These are phyloP conservation scores for Penicillium sp. DNA, from an alignment of 2,329 filamentous ascomycete species.

Conservation along the genomic window DNA sequence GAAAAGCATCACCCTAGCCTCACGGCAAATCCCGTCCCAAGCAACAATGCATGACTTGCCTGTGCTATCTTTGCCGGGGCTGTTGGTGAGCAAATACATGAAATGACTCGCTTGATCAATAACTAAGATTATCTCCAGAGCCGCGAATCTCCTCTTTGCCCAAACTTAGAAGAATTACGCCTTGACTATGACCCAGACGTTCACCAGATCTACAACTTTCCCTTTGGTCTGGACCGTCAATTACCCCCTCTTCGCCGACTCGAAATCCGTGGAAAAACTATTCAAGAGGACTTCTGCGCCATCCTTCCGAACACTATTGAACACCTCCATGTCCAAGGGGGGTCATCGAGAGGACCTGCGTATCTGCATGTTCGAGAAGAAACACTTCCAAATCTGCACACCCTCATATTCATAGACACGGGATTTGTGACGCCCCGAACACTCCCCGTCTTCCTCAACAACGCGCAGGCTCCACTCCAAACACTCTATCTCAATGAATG, in stretches of 20 bases:
- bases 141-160: conserved; percentile 22
- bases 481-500: conserved; percentile 36
- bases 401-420: conserved; percentile 34
- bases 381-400: conserved; percentile 32
- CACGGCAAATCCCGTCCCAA: conserved; percentile 9
- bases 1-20: conserved; percentile 34
- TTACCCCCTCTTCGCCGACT: conserved; percentile 33
- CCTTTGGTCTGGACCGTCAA: conserved; percentile 3
- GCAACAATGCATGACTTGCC: background rate
- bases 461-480: conserved; percentile 28
- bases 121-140: background rate
- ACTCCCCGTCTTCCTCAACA: conserved; percentile 22
- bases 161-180: conserved; percentile 40
- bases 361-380: background rate
- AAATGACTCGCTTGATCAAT: too few relatives aligned
- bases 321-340: conserved; percentile 34
- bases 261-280: conserved; percentile 33
- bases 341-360: conserved; percentile 19
- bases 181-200: conserved; percentile 35
- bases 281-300: conserved; percentile 23
- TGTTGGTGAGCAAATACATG: background rate
- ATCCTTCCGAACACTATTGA: conserved; percentile 36
- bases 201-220: conserved; percentile 23
- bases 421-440: conserved; percentile 28
- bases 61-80: conserved; percentile 4